Conservation (phyloP, 768 basidiomycete genomes). For the Leccinum disarticulatum region DNA sequence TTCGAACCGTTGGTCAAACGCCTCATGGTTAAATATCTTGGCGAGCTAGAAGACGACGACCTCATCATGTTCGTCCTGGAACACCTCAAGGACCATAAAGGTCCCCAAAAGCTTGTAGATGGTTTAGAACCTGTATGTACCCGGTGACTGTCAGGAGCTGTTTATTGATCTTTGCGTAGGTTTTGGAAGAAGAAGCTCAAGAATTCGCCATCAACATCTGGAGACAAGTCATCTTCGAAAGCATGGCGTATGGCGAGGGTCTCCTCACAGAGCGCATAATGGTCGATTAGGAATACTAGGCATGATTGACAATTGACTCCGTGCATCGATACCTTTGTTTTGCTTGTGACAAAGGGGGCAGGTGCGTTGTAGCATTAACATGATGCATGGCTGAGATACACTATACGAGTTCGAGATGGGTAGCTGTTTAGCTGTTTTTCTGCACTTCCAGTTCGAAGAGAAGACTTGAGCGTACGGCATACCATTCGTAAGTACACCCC, state of each 20-base stretch:
- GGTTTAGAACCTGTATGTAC: slow-evolving; percentile 84
- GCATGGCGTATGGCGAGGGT: slow-evolving; percentile 89
- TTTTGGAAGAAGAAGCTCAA: slow-evolving; percentile 87
- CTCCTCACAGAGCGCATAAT: slow-evolving; percentile 83
- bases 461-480: slow-evolving; percentile 24
- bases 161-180: slow-evolving; percentile 46
- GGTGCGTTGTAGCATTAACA: slow-evolving; percentile 63
- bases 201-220: slow-evolving; percentile 79
- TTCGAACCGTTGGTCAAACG: slow-evolving; percentile 82
- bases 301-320: slow-evolving; percentile 13
- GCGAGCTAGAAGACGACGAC: slow-evolving; percentile 92
- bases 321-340: slow-evolving; percentile 27
- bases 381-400: slow-evolving; percentile 41
- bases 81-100: slow-evolving; percentile 88
- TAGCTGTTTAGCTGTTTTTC: slow-evolving; percentile 21
- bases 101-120: slow-evolving; percentile 81
- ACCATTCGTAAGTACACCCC: slow-evolving; percentile 57
- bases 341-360: slow-evolving; percentile 42
- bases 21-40: slow-evolving; percentile 83
- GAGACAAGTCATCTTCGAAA: slow-evolving; percentile 94
- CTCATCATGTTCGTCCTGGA: slow-evolving; percentile 92
- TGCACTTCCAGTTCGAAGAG: slow-evolving; percentile 17
- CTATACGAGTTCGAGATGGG: slow-evolving; percentile 35
- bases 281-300: slow-evolving; percentile 52
- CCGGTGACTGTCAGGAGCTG: background rate